These are phyloP conservation scores for Cordyceps tenuipes DNA, from an alignment of 2,329 filamentous ascomycete genomes.

Conservation along the genomic window DNA sequence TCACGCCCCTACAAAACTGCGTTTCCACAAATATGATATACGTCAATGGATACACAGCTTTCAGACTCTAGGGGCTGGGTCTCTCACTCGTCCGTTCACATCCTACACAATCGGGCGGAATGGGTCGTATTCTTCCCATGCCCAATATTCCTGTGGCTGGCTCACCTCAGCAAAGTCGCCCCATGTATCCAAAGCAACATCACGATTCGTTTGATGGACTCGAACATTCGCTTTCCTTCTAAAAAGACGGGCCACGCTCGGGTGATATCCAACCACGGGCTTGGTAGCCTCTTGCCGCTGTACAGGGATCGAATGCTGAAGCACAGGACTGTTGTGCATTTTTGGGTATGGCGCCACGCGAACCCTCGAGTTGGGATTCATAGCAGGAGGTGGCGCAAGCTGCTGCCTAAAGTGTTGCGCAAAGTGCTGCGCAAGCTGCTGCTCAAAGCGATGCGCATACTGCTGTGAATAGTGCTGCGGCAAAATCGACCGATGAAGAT, in stretches of 20 bases:
- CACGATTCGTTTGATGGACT: constrained; percentile 12
- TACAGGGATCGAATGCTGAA: neutral
- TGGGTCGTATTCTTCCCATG: constrained; percentile 9
- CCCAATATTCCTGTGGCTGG: constrained; percentile 1
- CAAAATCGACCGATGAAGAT: neutral
- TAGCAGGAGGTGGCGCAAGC: neutral
- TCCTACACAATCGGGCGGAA: neutral
- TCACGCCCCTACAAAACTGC: neutral
- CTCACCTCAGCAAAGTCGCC: constrained; percentile 4
- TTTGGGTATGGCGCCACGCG: constrained; percentile 4
- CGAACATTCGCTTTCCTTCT: constrained; percentile 14
- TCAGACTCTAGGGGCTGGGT: neutral
- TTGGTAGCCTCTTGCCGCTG: constrained; percentile 13
- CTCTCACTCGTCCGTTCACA: neutral
- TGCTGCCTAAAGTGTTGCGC: neutral
- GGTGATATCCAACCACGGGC: constrained; percentile 15
- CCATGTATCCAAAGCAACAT: constrained; percentile 20
- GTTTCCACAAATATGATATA: neutral
- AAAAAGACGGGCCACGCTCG: constrained; percentile 17
- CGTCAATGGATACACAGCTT: neutral
- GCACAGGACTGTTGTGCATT: constrained; percentile 1
- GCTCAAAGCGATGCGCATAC: neutral
- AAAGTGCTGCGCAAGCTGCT: neutral
- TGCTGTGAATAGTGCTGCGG: neutral
- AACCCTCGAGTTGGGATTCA: neutral